phyloP scores from a whole-genome alignment of 306 rosid genomes.

The Gynostemma pentaphyllum region DNA sequence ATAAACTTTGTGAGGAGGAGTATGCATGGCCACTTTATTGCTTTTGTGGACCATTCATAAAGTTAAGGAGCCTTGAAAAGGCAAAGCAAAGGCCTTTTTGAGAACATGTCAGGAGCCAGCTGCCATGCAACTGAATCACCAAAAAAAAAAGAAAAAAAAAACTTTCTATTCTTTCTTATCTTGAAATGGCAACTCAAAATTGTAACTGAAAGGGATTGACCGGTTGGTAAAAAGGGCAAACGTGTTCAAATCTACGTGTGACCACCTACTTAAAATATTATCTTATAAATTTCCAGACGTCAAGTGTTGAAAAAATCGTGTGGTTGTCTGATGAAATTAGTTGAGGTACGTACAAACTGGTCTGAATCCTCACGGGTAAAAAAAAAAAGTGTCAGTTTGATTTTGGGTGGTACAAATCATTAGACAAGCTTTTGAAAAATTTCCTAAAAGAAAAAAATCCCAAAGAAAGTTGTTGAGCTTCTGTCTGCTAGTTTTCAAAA shows the following conservation, averaged over 20 bases:
- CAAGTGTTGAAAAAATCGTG: too few relatives aligned
- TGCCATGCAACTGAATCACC: background rate
- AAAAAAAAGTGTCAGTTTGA: background rate
- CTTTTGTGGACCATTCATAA: too few relatives aligned
- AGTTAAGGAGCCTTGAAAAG: background rate
- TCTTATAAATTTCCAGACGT: too few relatives aligned
- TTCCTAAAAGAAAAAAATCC: background rate
- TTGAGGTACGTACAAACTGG: too few relatives aligned
- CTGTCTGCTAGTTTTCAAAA: too few relatives aligned
- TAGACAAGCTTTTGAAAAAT: background rate
- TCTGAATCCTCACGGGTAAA: too few relatives aligned
- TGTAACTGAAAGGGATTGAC: too few relatives aligned
- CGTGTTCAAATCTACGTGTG: too few relatives aligned
- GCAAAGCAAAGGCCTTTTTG: background rate
- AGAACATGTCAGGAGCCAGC: background rate
- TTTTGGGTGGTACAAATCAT: background rate
- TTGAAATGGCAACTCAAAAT: background rate
- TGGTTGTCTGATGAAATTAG: too few relatives aligned
- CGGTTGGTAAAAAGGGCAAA: too few relatives aligned
- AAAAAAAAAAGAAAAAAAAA: too few relatives aligned
- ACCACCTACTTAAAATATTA: too few relatives aligned
- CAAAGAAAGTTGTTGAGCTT: background rate
- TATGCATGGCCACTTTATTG: constrained; percentile 16
- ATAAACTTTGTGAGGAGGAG: constrained; percentile 15
- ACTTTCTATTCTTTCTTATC: background rate